Conservation (phyloP, 176 grass and related monocot genomes). For the Olyra latifolia region DNA sequence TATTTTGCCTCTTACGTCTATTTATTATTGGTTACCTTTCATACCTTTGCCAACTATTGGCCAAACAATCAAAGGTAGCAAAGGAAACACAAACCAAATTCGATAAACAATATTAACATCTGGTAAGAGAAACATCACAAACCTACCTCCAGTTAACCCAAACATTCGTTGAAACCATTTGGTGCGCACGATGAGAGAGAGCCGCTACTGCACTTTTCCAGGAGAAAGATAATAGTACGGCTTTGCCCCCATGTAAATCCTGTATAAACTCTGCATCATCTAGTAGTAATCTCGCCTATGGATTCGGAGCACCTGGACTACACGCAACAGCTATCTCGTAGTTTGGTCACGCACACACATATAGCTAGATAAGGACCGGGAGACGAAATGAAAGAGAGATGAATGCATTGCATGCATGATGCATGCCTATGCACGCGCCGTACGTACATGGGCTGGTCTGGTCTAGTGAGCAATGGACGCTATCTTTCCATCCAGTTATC, state of each 20-base stretch:
- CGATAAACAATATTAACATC: too few species aligned
- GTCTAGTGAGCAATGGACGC: not conserved
- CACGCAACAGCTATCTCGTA: slow-evolving; percentile 12
- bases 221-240: too few species aligned
- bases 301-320: not conserved
- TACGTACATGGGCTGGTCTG: not conserved
- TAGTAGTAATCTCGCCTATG: too few species aligned
- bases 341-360: not conserved
- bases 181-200: slow-evolving; percentile 12
- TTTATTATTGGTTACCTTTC: too few species aligned
- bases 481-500: not conserved
- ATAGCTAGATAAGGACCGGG: slow-evolving; percentile 1
- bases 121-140: too few species aligned
- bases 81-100: too few species aligned
- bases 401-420: not conserved
- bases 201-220: not conserved
- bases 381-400: not conserved
- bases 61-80: too few species aligned
- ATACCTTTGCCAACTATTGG: too few species aligned
- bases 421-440: not conserved
- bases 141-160: too few species aligned
- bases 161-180: not conserved
- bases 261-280: too few species aligned
- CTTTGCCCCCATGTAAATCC: too few species aligned
- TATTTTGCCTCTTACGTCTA: too few species aligned